Base-by-base conservation (phyloP, 208 protist genomes). In the Trypanosoma avium region DNA sequence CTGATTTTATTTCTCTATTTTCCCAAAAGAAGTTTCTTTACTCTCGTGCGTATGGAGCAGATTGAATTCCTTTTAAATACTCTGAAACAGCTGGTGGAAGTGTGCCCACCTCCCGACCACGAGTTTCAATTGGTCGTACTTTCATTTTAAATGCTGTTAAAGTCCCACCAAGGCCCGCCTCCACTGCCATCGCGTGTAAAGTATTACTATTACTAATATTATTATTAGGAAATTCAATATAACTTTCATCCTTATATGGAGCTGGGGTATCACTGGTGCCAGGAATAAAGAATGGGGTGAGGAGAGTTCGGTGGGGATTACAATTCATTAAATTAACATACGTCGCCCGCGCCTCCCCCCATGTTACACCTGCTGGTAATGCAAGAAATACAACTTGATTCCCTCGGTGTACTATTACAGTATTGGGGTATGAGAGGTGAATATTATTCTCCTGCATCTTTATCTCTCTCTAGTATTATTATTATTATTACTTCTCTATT, bases 371-470 rank as follows among this genome's bases (percentile, higher is more conserved):
- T 26, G 12, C 29, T 13, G 67, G 67, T 22, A 72, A 29, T 13
- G 58, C 67, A 19, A 72, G 10, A 38, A 65, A 66, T 4, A 72
- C 52, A 42, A 26, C 53, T 33, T 43, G 30, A 3, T 53, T 65
- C 10, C 58, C 50, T 9, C 21, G 42, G 21, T 72, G 52, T 17
- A 72, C 59, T 30, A 72, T 47, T 12, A 72, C 40, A 29, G 48
- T 54, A 17, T 60, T 47, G 33, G 67, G 58, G 38, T 72, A 65
- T 24, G 52, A 66, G 0, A 7, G 6, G 26, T 72, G 57, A 43
- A 72, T 65, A 27, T 72, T 72, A 32, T 50, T 72, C 46, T 66
- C 67, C 30, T 61, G 48, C 67, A 72, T 72, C 6, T 32, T 24
- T 43, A 30, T 9, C n/a, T 53, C 30, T 53, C 15, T 53, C 9